Conservation (phyloP, 2,329 filamentous ascomycete species). For the Dendrostoma leiphaemia region DNA sequence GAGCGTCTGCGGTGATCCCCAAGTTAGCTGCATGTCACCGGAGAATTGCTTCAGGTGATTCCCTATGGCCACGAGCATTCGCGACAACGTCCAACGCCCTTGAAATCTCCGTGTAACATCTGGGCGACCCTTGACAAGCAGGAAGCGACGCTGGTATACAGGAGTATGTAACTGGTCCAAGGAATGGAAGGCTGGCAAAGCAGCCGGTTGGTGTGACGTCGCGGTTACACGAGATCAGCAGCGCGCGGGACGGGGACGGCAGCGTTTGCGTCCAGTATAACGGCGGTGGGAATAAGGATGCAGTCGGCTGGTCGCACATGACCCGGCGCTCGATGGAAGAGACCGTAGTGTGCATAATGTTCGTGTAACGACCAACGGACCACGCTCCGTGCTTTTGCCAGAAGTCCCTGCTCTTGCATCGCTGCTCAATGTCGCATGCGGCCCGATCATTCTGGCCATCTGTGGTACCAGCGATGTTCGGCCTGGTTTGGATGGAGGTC, state of each 20-base stretch:
- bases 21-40: neutral
- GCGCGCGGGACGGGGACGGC: neutral
- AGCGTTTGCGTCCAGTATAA: conserved; percentile 4
- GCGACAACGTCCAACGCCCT: no score
- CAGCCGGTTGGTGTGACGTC: neutral
- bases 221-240: neutral
- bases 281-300: conserved; percentile 1
- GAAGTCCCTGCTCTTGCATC: neutral
- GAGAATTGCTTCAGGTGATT: neutral
- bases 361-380: conserved; percentile 21
- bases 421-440: conserved; percentile 2
- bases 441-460: neutral
- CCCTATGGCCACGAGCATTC: conserved; percentile 20
- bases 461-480: neutral
- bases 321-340: conserved; percentile 12
- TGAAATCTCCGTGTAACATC: neutral
- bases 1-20: conserved; percentile 20
- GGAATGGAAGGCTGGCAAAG: neutral
- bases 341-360: conserved; percentile 25
- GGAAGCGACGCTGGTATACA: neutral
- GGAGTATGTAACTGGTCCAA: neutral
- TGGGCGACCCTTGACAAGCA: neutral
- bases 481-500: no score
- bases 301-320: conserved; percentile 8
- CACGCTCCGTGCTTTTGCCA: neutral